Evolutionary conservation across 2,329 filamentous ascomycete genomes (phyloP), one percentile per base, ranked within the genome.

Genomic region (Colletotrichum tanaceti): DNA sequence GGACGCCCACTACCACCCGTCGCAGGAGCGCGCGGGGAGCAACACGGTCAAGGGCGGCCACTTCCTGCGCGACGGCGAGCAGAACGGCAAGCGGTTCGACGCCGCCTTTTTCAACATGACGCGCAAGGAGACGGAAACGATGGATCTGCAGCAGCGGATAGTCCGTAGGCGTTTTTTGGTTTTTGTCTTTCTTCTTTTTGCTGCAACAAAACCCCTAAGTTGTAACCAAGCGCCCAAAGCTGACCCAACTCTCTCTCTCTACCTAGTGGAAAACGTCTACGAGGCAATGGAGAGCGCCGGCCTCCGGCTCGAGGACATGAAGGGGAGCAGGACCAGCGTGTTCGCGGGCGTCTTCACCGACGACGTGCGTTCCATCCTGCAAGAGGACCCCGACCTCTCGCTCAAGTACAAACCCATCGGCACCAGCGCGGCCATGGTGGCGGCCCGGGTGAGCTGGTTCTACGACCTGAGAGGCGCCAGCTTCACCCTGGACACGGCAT

Each of bases 1-100:
- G 43, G 77, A 83, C 16, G 82, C 82, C 18, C 87, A 85, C 72
- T 85, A 83, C 70, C 86, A 88, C 71, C 85, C 85, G 0, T 81
- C 84, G 32, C 80, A 80, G 5, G 79, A 82, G 49, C 78, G 82
- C 11, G 80, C 83, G 65, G 84, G 84, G 41, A 82, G 80, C 71
- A 39, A 43, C 20, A 32, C n/a, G 0, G 49, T 43, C 22, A 55
- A 16, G 16, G 20, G 39, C 18, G 60, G 60, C 5, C 41, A 63
- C 39, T 63, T 63, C 7, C 5, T 63, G 44, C 62, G 32, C n/a
- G 71, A 73, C 9, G 72, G 75, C 22, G 47, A 50, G 47, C 60
- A 74, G 7, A 73, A 77, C 22, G 58, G 74, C 13, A 49, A 53
- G 7, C 53, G 54, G 11, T 76, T 77, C 39, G 76, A 77, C 62